Conservation (phyloP, 495 filamentous ascomycete species). For the Lasiosphaeria miniovina region DNA sequence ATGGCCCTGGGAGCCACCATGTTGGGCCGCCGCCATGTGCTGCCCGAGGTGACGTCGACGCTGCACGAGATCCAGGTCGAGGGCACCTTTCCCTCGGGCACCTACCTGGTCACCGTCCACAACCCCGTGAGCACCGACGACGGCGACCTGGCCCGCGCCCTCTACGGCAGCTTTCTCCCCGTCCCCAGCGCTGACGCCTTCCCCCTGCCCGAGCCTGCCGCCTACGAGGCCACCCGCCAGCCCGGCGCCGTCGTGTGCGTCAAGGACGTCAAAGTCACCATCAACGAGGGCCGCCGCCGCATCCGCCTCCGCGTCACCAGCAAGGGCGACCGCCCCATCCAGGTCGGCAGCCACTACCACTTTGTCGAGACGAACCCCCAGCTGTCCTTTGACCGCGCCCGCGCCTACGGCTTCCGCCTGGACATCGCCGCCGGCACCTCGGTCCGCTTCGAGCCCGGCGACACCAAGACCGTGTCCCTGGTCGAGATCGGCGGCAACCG, state of each 20-base stretch:
- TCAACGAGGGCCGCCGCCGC: slow-evolving; percentile 75
- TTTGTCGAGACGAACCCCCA: slow-evolving; percentile 91
- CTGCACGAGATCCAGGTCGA: slow-evolving; percentile 87
- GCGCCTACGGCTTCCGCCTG: slow-evolving; percentile 79
- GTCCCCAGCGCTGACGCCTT: slow-evolving; percentile 67
- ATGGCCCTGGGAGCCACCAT: slow-evolving; percentile 89
- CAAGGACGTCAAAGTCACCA: slow-evolving; percentile 59
- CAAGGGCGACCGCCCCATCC: slow-evolving; percentile 86
- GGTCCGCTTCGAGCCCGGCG: slow-evolving; percentile 92
- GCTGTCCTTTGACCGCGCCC: slow-evolving; percentile 85
- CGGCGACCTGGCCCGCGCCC: slow-evolving; percentile 77
- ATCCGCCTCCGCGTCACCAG: slow-evolving; percentile 75
- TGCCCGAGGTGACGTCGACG: slow-evolving; percentile 72
- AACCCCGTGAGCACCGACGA: slow-evolving; percentile 84
- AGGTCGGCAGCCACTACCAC: slow-evolving; percentile 95
- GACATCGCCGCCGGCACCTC: slow-evolving; percentile 92
- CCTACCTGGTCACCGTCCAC: slow-evolving; percentile 93
- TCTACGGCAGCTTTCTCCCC: slow-evolving; percentile 92
- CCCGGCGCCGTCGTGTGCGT: slow-evolving; percentile 78
- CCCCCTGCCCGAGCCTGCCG: slow-evolving; percentile 54
- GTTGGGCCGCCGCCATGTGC: slow-evolving; percentile 91
- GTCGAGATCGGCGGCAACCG: slow-evolving; percentile 85
- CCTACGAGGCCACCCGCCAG: slow-evolving; percentile 61
- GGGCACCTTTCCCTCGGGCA: slow-evolving; percentile 87
- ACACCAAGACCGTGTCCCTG: slow-evolving; percentile 86